Evolutionary conservation across 1,139 yeast genomes (phyloP).

Genomic region (Kodamaea suecica): DNA sequence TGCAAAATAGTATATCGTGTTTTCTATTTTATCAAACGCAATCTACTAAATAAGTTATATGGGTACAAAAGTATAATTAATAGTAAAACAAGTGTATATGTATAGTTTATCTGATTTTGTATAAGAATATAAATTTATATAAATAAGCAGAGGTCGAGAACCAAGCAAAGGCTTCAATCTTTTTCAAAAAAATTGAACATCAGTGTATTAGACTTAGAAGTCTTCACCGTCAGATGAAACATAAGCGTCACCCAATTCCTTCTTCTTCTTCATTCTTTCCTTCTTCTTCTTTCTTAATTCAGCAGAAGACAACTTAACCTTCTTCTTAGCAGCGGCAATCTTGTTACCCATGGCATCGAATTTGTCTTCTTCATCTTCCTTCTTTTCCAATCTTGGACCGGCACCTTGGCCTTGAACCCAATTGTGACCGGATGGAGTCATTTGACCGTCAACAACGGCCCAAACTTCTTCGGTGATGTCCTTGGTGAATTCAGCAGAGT

Average conservation of each 20-base stretch:
- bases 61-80: constrained; percentile 5
- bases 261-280: constrained; percentile 99
- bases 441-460: constrained; percentile 96
- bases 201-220: constrained; percentile 18
- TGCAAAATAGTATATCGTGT: no score
- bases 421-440: constrained; percentile 99
- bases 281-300: constrained; percentile 99
- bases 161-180: constrained; percentile 2
- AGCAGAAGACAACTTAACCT: constrained; percentile 95
- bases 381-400: constrained; percentile 96
- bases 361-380: constrained; percentile 97
- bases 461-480: constrained; percentile 99
- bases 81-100: constrained; percentile 10
- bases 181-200: constrained; percentile 8
- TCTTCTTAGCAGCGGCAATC: constrained; percentile 94
- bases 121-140: constrained; percentile 10
- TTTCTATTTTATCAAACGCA: no score
- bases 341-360: constrained; percentile 99
- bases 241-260: constrained; percentile 98
- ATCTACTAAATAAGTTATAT: background rate
- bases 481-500: constrained; percentile 99
- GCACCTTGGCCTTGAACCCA: constrained; percentile 99
- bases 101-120: constrained; percentile 9
- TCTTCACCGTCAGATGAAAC: constrained; percentile 90
- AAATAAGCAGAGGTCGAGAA: constrained; percentile 7